Conservation (phyloP, 306 rosid genomes). For the Astragalus glycyphyllos region DNA sequence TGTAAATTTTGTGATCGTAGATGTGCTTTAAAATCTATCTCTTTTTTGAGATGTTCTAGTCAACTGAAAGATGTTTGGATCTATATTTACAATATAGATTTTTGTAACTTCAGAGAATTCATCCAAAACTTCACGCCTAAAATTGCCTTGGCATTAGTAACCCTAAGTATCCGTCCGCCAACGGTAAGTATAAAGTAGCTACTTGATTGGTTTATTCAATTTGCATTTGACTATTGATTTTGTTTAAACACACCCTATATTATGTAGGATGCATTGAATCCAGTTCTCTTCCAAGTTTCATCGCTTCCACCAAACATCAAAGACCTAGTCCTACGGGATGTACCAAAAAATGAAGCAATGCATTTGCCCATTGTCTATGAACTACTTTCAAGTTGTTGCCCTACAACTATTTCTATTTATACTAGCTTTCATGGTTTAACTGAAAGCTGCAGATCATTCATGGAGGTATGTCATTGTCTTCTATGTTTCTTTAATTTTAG, state of each 20-base stretch:
- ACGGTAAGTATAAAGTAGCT: conserved; percentile 6
- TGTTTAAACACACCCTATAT: background rate
- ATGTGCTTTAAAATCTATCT: too few species aligned
- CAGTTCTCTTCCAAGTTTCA: too few species aligned
- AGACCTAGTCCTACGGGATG: too few species aligned
- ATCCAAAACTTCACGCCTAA: conserved; percentile 37
- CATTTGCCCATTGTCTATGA: background rate
- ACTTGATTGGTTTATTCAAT: background rate
- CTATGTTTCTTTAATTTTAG: background rate
- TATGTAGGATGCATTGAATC: conserved; percentile 21
- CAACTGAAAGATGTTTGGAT: too few species aligned
- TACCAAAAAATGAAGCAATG: background rate
- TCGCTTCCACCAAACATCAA: too few species aligned
- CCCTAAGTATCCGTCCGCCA: background rate
- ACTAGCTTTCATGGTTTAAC: background rate
- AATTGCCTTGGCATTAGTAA: conserved; percentile 16
- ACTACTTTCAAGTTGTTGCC: conserved; percentile 35
- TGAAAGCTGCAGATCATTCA: background rate
- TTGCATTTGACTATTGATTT: background rate
- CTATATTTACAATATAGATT: too few species aligned
- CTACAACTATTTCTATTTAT: conserved; percentile 11
- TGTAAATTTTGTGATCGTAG: too few species aligned
- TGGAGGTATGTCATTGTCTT: conserved; percentile 35
- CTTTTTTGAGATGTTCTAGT: too few species aligned
- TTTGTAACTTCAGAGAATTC: background rate